Evolutionary conservation across 2,329 filamentous ascomycete species (phyloP), one percentile per base, ranked within the genome.

Genomic region (Arthrobotrys musiformis): DNA sequence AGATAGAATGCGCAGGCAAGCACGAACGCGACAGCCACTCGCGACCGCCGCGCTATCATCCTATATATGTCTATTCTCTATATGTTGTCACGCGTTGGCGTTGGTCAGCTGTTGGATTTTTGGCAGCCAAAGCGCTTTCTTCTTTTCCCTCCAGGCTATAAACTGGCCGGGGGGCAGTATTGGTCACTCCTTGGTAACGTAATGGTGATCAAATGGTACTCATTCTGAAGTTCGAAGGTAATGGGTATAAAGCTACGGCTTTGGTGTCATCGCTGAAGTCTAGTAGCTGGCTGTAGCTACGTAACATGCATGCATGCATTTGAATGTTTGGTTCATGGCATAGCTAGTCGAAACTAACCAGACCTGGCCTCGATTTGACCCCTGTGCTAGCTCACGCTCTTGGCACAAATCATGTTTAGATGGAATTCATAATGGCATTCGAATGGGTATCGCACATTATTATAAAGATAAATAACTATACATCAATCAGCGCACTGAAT

Each of bases 31-130:
- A 62, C 28, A 40, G 60, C n/a, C 6, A 64, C 19, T 19, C 73
- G 73, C 30, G 60, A 66, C 2, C 58, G 73, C 15, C 66, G 48
- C 1, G 37, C 60, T 8, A 67, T 22, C 73, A 77, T 77, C 44
- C 54, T 64, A 48, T 4, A 17, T 42, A 50, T 13, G 15, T 17
- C 26, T 28, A 52, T 52, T 24, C 48, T 9, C 30, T 35, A 35
- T 35, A 35, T 35, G 30, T 5, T 2, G 42, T 46, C 42, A 19
- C 19, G 42, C 11, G 42, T 46, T 19, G 42, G 42, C 9, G 42
- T 46, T 22, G 42, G 24, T 48, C n/a, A 3, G 50, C 17, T 52
- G 48, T 52, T 52, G 48, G 48, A 52, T 52, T 52, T 48, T 48
- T 19, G 40, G 19, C n/a, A 4, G 40, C n/a, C 8, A 19, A 42